Evolutionary conservation across 345 rosid genomes (phyloP).

Genomic region (Eucalyptus marginata): DNA sequence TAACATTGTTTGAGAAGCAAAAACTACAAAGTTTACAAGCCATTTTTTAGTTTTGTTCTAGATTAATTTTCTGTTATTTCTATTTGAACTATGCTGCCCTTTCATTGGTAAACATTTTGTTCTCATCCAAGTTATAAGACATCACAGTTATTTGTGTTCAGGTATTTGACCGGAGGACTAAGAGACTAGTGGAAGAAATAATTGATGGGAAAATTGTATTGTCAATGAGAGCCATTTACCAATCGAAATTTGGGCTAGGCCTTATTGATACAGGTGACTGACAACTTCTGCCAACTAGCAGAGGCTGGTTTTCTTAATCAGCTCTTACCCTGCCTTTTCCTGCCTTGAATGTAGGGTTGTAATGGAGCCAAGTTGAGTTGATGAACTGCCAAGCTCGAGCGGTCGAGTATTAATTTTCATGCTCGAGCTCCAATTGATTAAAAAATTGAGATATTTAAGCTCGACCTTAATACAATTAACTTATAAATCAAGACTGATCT

Average conservation of each 20-base stretch:
- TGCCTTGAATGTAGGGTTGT: not conserved
- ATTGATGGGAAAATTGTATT: conserved; percentile 30
- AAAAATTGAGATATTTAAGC: not conserved
- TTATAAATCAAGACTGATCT: not conserved
- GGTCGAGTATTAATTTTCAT: not conserved
- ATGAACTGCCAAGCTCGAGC: not conserved
- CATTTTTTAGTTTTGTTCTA: not conserved
- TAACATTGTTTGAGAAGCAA: not conserved
- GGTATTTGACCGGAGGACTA: conserved; percentile 49
- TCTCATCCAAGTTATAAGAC: not conserved
- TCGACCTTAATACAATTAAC: not conserved
- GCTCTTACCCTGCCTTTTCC: not conserved
- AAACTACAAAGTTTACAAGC: not conserved
- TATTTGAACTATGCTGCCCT: not conserved
- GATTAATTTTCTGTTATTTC: not conserved
- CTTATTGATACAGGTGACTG: conserved; percentile 70
- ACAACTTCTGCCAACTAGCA: not conserved
- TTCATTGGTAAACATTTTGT: not conserved
- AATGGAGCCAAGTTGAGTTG: not conserved
- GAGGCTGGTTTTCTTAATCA: not conserved
- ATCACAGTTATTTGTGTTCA: not conserved
- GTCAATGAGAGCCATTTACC: conserved; percentile 95
- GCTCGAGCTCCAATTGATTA: not conserved
- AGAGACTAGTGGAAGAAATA: conserved; percentile 88
- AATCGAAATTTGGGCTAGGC: conserved; percentile 80